Conservation (phyloP, 2,329 filamentous ascomycete genomes). For the Leptographium galeiforme region DNA sequence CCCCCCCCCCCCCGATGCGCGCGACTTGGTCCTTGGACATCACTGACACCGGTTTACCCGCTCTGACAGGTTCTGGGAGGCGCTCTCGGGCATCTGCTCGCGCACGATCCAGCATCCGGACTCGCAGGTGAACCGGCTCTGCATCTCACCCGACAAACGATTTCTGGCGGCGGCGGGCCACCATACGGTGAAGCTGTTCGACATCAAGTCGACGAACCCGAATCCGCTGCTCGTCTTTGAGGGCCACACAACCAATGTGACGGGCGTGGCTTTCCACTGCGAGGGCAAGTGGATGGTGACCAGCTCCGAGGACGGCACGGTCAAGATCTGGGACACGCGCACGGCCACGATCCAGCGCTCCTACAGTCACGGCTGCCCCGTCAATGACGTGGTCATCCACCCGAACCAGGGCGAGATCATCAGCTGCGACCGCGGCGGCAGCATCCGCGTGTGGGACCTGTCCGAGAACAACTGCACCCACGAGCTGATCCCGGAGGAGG, state of each 20-base stretch:
- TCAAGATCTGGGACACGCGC: slow-evolving; percentile 94
- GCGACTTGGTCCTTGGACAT: too few relatives aligned
- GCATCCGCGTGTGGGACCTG: slow-evolving; percentile 90
- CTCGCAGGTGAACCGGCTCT: slow-evolving; percentile 95
- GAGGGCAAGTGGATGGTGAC: slow-evolving; percentile 99
- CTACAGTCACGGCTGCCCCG: slow-evolving; percentile 77
- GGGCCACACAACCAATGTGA: slow-evolving; percentile 91
- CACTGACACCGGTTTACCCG: too few relatives aligned
- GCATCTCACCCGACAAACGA: slow-evolving; percentile 95
- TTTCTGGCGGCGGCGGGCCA: slow-evolving; percentile 73
- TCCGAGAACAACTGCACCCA: slow-evolving; percentile 96
- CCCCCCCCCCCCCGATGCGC: not conserved
- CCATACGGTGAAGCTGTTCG: slow-evolving; percentile 90
- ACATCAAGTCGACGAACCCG: slow-evolving; percentile 96
- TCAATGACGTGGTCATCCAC: slow-evolving; percentile 98
- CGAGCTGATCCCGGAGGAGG: slow-evolving; percentile 90
- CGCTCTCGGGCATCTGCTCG: slow-evolving; percentile 91
- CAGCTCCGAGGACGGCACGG: slow-evolving; percentile 87
- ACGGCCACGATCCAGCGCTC: slow-evolving; percentile 79
- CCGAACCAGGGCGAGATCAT: slow-evolving; percentile 98
- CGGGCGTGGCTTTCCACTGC: slow-evolving; percentile 93
- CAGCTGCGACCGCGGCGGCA: slow-evolving; percentile 84
- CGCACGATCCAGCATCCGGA: slow-evolving; percentile 96
- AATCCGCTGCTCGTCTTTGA: slow-evolving; percentile 89
- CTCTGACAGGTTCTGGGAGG: slow-evolving; percentile 78